phyloP scores from a whole-genome alignment of 2,329 filamentous ascomycete species.

The Alternaria burnsii region DNA sequence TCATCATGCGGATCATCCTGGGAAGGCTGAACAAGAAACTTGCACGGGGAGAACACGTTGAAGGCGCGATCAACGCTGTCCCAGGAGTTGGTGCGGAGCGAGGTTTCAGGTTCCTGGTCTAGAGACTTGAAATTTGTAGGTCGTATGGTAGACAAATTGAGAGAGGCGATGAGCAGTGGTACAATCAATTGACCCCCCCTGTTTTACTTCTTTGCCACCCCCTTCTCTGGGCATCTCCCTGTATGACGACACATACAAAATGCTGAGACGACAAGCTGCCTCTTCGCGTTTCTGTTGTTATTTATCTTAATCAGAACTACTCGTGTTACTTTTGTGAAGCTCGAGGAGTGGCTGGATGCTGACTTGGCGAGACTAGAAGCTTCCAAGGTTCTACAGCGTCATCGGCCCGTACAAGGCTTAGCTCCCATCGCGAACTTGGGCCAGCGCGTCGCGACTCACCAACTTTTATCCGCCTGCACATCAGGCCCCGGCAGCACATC shows the following conservation, averaged over 20 bases:
- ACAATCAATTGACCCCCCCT: constrained; percentile 6
- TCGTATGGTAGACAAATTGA: background rate
- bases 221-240: background rate
- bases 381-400: constrained; percentile 35
- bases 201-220: constrained; percentile 16
- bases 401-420: constrained; percentile 20
- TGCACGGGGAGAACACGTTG: constrained; percentile 67
- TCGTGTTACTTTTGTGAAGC: background rate
- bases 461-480: constrained; percentile 15
- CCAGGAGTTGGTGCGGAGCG: constrained; percentile 65
- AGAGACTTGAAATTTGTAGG: constrained; percentile 8
- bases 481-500: constrained; percentile 27
- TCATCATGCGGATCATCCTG: constrained; percentile 69
- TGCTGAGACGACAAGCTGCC: background rate
- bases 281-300: background rate
- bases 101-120: constrained; percentile 73
- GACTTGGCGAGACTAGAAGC: constrained; percentile 20
- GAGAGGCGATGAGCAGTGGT: constrained; percentile 1
- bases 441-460: constrained; percentile 26
- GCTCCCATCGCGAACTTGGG: constrained; percentile 13
- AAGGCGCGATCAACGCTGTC: constrained; percentile 62
- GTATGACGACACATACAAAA: background rate
- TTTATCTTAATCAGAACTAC: background rate
- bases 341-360: constrained; percentile 8
- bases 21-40: constrained; percentile 73